Evolutionary conservation across 1,284 basidiomycete genomes (phyloP), one percentile per base, ranked within the genome.

Genomic region (Apiotrichum gracile): DNA sequence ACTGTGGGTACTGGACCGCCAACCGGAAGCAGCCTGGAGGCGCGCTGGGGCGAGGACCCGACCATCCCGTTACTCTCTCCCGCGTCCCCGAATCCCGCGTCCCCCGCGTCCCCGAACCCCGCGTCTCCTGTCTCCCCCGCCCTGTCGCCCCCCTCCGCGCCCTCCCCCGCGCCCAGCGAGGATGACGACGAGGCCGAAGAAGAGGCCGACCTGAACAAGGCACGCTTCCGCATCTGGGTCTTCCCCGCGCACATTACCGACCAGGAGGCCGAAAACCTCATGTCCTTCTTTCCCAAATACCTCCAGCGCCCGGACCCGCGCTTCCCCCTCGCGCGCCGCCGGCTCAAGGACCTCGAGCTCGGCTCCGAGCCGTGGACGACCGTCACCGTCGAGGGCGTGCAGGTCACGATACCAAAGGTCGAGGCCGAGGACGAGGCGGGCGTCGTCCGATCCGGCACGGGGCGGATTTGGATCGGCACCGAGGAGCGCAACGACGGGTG

Each of bases 221-320:
- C 69, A 3, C 62, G 70, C 5, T 66, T 69, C 49, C 55, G 70
- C 40, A 46, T 74, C 17, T 74, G 72, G 72, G 58, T 55, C 1
- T 70, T 73, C 49, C 72, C 72, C 2, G 48, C 52, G 3, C 68
- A 73, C 53, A 64, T 74, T 27, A 54, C 42, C n/a, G 66, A 74
- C 52, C 52, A 67, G 39, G 70, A 74, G 49, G 57, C 61, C n/a
- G 67, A 68, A 33, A 22, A 38, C 2, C 54, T 74, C 41, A 42
- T 67, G 22, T 25, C 40, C 4, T 53, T 70, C 4, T 70, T 72
- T 52, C 70, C 72, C 9, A 42, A 47, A 8, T 55, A 47, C 29
- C 58, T 57, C 16, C 37, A 40, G 22, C 54, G 55, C 17, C 40
- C 49, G 13, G 65, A 67, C 41, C 52, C 57, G 10, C 59, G 63